A percentile compares a stretch with the other conserved stretches of the same genome.
These are phyloP conservation scores for Hymenoscyphus occultus DNA, from an alignment of 2,329 filamentous ascomycete species.

Conservation along the genomic window DNA sequence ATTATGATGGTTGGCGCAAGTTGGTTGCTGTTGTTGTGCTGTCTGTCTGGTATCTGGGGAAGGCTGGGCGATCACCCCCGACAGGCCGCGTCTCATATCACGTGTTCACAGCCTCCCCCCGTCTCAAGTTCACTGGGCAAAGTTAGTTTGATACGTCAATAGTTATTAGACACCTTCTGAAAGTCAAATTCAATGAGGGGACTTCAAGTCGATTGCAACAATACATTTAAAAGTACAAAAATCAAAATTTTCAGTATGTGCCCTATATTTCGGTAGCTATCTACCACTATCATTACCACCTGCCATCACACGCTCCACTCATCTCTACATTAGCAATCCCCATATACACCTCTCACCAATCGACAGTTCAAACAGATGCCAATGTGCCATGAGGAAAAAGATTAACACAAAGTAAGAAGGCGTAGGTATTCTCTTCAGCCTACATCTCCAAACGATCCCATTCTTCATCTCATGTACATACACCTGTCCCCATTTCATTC, in stretches of 20 bases:
- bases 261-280: conserved; percentile 1
- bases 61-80: background rate
- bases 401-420: background rate
- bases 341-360: conserved; percentile 3
- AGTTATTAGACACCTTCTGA: background rate
- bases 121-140: no score
- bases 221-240: background rate
- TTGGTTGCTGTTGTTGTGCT: conserved; percentile 6
- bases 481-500: background rate
- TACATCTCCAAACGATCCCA: conserved; percentile 1
- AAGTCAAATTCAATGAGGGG: background rate
- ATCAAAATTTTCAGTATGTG: background rate
- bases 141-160: background rate
- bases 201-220: background rate
- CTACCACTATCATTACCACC: conserved; percentile 5
- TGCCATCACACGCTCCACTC: background rate
- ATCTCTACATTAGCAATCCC: background rate
- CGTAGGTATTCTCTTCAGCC: background rate
- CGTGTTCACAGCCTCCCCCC: background rate
- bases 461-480: conserved; percentile 21
- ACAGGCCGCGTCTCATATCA: background rate
- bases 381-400: background rate
- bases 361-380: background rate
- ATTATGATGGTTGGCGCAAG: conserved; percentile 4
- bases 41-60: background rate